These are phyloP conservation scores for Candida maesae DNA, from an alignment of 805 yeast genomes.

Conservation along the genomic window DNA sequence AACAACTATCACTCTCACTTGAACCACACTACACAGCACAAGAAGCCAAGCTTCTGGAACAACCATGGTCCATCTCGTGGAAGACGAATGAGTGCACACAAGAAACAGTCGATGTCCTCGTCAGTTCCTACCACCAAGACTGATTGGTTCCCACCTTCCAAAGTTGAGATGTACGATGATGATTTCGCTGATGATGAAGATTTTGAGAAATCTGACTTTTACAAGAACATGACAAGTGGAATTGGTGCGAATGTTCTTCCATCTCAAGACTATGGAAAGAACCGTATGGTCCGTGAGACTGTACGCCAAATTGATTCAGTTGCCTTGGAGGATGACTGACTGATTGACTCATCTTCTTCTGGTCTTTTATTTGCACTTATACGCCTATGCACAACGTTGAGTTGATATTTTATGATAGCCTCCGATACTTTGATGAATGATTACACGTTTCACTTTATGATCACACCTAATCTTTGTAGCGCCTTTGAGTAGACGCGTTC, in stretches of 20 bases:
- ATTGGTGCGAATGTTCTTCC: slow-evolving; percentile 17
- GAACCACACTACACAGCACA: slow-evolving; percentile 3
- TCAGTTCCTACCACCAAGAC: slow-evolving; percentile 36
- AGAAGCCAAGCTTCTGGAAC: slow-evolving; percentile 20
- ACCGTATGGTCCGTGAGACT: slow-evolving; percentile 8
- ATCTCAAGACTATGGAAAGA: slow-evolving; percentile 5
- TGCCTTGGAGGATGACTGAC: slow-evolving; percentile 4
- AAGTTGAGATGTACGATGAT: slow-evolving; percentile 14
- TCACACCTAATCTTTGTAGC: no score
- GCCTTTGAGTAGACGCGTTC: no score
- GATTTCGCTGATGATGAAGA: slow-evolving; percentile 26
- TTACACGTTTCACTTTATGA: neutral
- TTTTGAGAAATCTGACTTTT: slow-evolving; percentile 21
- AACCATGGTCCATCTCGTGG: slow-evolving; percentile 7
- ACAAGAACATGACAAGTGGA: slow-evolving; percentile 20
- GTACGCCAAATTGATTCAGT: slow-evolving; percentile 12
- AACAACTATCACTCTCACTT: slow-evolving; percentile 16
- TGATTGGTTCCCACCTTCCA: slow-evolving; percentile 29
- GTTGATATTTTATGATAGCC: neutral
- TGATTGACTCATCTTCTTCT: neutral
- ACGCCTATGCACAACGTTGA: neutral
- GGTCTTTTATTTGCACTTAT: neutral
- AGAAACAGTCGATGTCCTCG: slow-evolving; percentile 25
- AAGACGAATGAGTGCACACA: slow-evolving; percentile 20
- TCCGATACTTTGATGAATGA: no score